Conservation (phyloP, 257 asterid species). For the Leonotis leonurus region DNA sequence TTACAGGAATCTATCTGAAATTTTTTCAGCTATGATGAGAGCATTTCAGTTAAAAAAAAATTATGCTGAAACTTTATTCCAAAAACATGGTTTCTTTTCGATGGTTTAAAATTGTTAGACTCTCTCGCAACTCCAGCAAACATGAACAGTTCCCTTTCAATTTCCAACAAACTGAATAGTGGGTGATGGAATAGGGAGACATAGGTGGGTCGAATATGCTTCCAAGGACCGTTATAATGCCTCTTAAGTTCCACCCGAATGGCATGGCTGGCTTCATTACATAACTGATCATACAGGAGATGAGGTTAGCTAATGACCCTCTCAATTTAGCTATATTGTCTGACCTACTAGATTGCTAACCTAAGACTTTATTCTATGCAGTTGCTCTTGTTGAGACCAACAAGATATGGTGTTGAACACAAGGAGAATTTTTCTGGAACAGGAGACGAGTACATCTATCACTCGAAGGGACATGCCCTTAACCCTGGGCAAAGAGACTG, state of each 20-base stretch:
- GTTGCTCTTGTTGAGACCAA: constrained; percentile 89
- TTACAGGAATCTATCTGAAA: not conserved
- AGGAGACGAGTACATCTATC: constrained; percentile 93
- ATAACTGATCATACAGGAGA: constrained; percentile 96
- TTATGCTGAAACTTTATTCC: not conserved
- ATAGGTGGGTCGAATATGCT: constrained; percentile 99
- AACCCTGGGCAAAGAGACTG: constrained; percentile 97
- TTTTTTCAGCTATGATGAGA: not conserved
- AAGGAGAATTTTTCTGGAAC: constrained; percentile 91
- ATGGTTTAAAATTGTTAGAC: not conserved
- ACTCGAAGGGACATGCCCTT: constrained; percentile 90
- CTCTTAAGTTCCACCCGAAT: constrained; percentile 95
- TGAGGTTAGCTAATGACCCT: constrained; percentile 44
- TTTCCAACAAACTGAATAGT: not conserved
- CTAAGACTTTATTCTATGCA: constrained; percentile 24
- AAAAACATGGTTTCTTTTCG: not conserved
- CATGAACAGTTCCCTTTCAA: not conserved
- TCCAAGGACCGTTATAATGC: constrained; percentile 91
- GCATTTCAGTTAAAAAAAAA: not conserved
- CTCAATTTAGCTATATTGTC: not conserved
- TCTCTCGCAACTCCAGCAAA: not conserved
- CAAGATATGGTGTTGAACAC: constrained; percentile 87
- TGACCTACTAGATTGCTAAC: constrained; percentile 18
- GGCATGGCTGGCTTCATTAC: constrained; percentile 99
- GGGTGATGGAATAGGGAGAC: constrained; percentile 54